Percentiles rank a stretch among this genome's conserved stretches.
phyloP scores from a whole-genome alignment of 1,284 basidiomycete genomes.

The Cystobasidium sp. region DNA sequence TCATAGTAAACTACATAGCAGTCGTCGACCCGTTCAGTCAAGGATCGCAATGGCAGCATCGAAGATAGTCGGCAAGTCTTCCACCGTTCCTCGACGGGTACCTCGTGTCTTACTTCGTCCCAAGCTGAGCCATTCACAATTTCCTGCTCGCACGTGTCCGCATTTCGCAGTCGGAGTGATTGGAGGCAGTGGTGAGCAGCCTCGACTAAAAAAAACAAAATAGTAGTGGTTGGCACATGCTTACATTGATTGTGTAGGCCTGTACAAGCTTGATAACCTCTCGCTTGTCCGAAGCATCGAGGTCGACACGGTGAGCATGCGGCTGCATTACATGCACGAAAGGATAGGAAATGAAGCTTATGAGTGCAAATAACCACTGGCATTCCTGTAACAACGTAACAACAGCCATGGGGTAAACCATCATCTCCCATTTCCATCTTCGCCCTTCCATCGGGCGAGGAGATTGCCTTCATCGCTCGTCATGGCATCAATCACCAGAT shows the following conservation, averaged over 20 bases:
- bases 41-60: slow-evolving; percentile 15
- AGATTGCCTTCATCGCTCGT: slow-evolving; percentile 87
- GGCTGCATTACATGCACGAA: background rate
- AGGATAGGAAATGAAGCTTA: slow-evolving; percentile 49
- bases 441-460: slow-evolving; percentile 71
- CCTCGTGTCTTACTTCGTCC: background rate
- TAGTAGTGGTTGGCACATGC: background rate
- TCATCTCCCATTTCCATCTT: slow-evolving; percentile 90
- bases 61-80: slow-evolving; percentile 36
- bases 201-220: background rate
- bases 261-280: slow-evolving; percentile 87
- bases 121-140: slow-evolving; percentile 21
- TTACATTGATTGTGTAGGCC: slow-evolving; percentile 43
- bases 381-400: slow-evolving; percentile 1
- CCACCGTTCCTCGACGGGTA: background rate
- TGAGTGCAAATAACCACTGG: slow-evolving; percentile 56
- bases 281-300: slow-evolving; percentile 72
- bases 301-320: slow-evolving; percentile 57
- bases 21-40: too few relatives aligned
- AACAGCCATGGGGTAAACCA: slow-evolving; percentile 91
- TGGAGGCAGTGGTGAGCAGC: slow-evolving; percentile 40
- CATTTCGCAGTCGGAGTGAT: slow-evolving; percentile 41
- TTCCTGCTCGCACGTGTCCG: slow-evolving; percentile 24
- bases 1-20: too few relatives aligned
- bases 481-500: slow-evolving; percentile 79